Evolutionary conservation across 1,139 yeast species (phyloP).

Genomic region (Lodderomyces oxycetoniae): DNA sequence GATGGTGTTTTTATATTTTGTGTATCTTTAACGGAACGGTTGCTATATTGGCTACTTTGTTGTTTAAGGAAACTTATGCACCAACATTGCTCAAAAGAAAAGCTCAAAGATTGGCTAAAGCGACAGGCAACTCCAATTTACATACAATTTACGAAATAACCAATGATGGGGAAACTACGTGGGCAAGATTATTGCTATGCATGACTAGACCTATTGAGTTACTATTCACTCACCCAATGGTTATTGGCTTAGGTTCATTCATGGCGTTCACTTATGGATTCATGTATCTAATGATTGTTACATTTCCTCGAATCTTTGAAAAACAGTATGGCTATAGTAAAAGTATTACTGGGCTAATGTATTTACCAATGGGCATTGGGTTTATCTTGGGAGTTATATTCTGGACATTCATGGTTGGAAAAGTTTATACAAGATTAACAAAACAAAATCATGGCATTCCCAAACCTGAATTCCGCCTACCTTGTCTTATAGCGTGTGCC

Average conservation of each 20-base stretch:
- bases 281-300: slow-evolving; percentile 44
- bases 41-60: slow-evolving; percentile 32
- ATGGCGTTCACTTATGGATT: slow-evolving; percentile 47
- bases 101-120: slow-evolving; percentile 28
- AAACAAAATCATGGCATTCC: slow-evolving; percentile 31
- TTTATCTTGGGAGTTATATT: slow-evolving; percentile 36
- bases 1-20: slow-evolving; percentile 43
- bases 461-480: slow-evolving; percentile 42
- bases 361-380: slow-evolving; percentile 44
- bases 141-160: slow-evolving; percentile 45
- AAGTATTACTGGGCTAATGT: slow-evolving; percentile 39
- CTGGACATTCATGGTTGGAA: slow-evolving; percentile 35
- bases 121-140: slow-evolving; percentile 34
- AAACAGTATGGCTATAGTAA: slow-evolving; percentile 32
- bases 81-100: slow-evolving; percentile 34
- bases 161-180: slow-evolving; percentile 30
- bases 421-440: slow-evolving; percentile 26
- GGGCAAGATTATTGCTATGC: slow-evolving; percentile 28
- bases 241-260: slow-evolving; percentile 42
- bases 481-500: slow-evolving; percentile 37
- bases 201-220: slow-evolving; percentile 38
- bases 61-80: slow-evolving; percentile 38
- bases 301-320: slow-evolving; percentile 37
- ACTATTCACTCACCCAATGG: slow-evolving; percentile 43
- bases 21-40: slow-evolving; percentile 39